A percentile compares a stretch with the other conserved stretches of the same genome.
These are phyloP conservation scores for Gastrodia elata DNA, from an alignment of 106 monocot species.

Conservation along the genomic window DNA sequence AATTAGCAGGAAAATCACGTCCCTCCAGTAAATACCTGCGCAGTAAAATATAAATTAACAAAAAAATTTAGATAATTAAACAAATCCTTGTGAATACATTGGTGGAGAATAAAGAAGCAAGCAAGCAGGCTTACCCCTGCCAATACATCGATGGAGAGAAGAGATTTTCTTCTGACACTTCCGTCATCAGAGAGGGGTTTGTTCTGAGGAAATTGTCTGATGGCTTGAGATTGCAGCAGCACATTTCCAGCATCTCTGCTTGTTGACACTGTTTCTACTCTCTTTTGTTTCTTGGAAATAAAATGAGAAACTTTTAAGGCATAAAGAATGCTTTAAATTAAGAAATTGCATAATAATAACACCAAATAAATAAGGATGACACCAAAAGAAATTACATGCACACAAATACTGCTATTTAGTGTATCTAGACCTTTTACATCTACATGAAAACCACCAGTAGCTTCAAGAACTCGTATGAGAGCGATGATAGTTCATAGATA, in stretches of 20 bases:
- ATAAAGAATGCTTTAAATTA: too few species aligned
- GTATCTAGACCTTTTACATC: too few species aligned
- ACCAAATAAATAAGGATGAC: too few species aligned
- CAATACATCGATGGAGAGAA: slow-evolving; percentile 18
- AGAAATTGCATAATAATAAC: too few species aligned
- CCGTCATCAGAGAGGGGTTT: slow-evolving; percentile 10
- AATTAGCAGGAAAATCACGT: not conserved
- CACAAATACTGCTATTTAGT: too few species aligned
- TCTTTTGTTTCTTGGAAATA: slow-evolving; percentile 18
- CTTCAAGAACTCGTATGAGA: too few species aligned
- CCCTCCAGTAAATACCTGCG: not conserved
- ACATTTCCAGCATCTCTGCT: not conserved
- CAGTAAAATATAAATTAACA: not conserved
- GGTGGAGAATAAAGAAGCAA: not conserved
- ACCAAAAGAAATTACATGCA: too few species aligned
- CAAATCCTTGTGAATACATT: not conserved
- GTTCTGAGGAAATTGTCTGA: slow-evolving; percentile 19
- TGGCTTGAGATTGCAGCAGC: slow-evolving; percentile 7
- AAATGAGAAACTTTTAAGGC: too few species aligned
- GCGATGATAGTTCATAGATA: too few species aligned
- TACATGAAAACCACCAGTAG: too few species aligned
- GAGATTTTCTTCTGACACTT: slow-evolving; percentile 6
- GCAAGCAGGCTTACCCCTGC: slow-evolving; percentile 12
- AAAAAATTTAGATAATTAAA: not conserved
- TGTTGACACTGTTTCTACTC: not conserved